Evolutionary conservation across 2,329 filamentous ascomycete species (phyloP).

Genomic region (Neonectria faginata): DNA sequence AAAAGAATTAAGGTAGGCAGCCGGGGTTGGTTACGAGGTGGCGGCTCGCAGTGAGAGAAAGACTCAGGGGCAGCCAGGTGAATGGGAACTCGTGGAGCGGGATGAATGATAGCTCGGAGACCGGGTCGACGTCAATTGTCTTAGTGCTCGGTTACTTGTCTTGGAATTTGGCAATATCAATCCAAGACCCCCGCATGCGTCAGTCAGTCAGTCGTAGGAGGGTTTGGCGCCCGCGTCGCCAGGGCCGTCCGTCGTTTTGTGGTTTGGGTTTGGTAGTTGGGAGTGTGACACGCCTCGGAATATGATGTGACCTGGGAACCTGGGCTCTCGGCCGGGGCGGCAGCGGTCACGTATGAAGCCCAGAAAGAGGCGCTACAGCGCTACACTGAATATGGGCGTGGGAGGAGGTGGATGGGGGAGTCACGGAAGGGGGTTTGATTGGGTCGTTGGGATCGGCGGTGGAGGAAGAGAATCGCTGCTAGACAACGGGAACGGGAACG

Average conservation of each 20-base stretch:
- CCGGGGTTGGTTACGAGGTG: slow-evolving; percentile 27
- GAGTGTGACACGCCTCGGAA: slow-evolving; percentile 21
- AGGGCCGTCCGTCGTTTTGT: slow-evolving; percentile 12
- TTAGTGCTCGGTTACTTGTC: slow-evolving; percentile 40
- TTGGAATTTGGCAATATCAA: slow-evolving; percentile 36
- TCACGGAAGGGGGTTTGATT: slow-evolving; percentile 13
- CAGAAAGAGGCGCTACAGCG: slow-evolving; percentile 22
- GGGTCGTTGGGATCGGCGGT: slow-evolving; percentile 7
- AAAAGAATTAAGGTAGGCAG: slow-evolving; percentile 23
- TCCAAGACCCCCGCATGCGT: slow-evolving; percentile 38
- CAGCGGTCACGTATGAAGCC: slow-evolving; percentile 16
- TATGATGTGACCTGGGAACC: slow-evolving; percentile 19
- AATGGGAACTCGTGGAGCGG: slow-evolving; percentile 28
- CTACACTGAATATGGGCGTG: slow-evolving; percentile 15
- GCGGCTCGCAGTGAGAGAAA: slow-evolving; percentile 25
- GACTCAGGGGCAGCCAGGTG: slow-evolving; percentile 21
- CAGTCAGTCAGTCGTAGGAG: slow-evolving; percentile 33
- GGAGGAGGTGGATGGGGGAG: neutral
- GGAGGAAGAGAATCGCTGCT: slow-evolving; percentile 3
- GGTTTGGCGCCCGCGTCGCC: slow-evolving; percentile 16
- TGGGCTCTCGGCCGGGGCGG: slow-evolving; percentile 12
- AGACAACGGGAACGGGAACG: neutral
- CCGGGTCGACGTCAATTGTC: slow-evolving; percentile 43
- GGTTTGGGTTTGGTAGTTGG: slow-evolving; percentile 32
- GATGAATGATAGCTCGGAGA: slow-evolving; percentile 17